phyloP scores from a whole-genome alignment of 2,329 filamentous ascomycete species.

The Arthrobotrys pseudoclavata region DNA sequence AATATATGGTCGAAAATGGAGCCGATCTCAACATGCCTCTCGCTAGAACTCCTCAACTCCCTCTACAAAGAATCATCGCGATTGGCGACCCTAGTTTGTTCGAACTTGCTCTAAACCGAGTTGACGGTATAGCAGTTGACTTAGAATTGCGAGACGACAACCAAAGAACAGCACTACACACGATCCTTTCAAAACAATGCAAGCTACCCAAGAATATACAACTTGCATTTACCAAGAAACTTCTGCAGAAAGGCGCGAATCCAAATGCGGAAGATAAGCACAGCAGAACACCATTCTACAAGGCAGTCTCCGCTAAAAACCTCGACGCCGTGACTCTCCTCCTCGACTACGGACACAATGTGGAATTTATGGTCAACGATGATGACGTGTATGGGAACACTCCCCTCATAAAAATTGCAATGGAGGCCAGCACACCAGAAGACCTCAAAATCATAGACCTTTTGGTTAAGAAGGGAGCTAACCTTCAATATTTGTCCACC shows the following conservation, averaged over 20 bases:
- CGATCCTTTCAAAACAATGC: neutral
- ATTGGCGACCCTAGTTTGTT: slow-evolving; percentile 15
- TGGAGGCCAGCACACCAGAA: neutral
- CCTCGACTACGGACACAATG: slow-evolving; percentile 8
- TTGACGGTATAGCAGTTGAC: neutral
- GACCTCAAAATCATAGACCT: slow-evolving; percentile 7
- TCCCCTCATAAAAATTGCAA: neutral
- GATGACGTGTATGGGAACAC: slow-evolving; percentile 20
- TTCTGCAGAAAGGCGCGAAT: slow-evolving; percentile 25
- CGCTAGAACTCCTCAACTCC: neutral
- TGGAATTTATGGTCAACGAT: slow-evolving; percentile 12
- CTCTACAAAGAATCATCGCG: slow-evolving; percentile 15
- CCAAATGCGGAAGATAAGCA: slow-evolving; percentile 27
- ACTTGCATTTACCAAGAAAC: slow-evolving; percentile 1
- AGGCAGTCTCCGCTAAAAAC: neutral
- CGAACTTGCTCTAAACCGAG: neutral
- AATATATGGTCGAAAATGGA: slow-evolving; percentile 1
- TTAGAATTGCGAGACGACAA: neutral
- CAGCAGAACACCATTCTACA: slow-evolving; percentile 5
- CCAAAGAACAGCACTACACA: slow-evolving; percentile 13
- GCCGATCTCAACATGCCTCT: slow-evolving; percentile 6
- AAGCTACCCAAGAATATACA: neutral
- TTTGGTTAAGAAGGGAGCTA: slow-evolving; percentile 5
- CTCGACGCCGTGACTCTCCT: slow-evolving; percentile 16
- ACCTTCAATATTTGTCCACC: neutral